Conservation (phyloP, 805 yeast genomes). For the Candida montana region DNA sequence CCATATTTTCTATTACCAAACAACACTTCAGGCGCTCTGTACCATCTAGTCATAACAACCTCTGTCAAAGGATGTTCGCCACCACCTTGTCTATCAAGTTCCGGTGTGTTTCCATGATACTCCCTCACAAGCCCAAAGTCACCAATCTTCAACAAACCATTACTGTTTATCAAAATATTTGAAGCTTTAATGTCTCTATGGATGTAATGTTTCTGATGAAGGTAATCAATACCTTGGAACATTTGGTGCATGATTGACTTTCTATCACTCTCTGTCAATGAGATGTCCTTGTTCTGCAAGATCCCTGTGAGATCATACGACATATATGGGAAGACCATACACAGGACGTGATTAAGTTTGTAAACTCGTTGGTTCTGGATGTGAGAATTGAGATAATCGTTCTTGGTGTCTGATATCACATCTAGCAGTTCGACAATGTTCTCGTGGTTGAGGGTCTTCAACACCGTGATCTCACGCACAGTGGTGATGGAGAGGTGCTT, state of each 20-base stretch:
- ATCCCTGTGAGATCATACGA: conserved; percentile 88
- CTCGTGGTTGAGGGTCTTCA: conserved; percentile 62
- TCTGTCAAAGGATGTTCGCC: conserved; percentile 46
- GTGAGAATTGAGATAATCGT: conserved; percentile 12
- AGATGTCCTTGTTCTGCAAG: conserved; percentile 69
- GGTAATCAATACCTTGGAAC: conserved; percentile 71
- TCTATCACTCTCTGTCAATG: conserved; percentile 58
- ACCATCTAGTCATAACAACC: conserved; percentile 96
- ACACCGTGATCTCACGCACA: conserved; percentile 80
- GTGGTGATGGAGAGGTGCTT: conserved; percentile 88
- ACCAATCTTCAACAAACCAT: conserved; percentile 81
- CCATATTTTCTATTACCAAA: conserved; percentile 84
- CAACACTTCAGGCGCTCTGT: conserved; percentile 90
- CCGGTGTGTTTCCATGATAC: conserved; percentile 60
- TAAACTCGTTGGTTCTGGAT: conserved; percentile 1
- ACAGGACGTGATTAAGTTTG: conserved; percentile 39
- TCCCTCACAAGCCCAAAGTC: conserved; percentile 92
- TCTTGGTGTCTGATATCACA: conserved; percentile 54
- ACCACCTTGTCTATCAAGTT: conserved; percentile 37
- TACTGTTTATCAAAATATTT: conserved; percentile 73
- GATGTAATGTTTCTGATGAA: conserved; percentile 54
- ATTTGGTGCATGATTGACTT: conserved; percentile 81
- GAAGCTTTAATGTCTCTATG: conserved; percentile 97
- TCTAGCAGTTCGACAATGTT: conserved; percentile 77
- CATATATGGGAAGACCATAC: conserved; percentile 91